Evolutionary conservation across 164 flowering plant species (phyloP).

Genomic region (Pachysandra terminalis): DNA sequence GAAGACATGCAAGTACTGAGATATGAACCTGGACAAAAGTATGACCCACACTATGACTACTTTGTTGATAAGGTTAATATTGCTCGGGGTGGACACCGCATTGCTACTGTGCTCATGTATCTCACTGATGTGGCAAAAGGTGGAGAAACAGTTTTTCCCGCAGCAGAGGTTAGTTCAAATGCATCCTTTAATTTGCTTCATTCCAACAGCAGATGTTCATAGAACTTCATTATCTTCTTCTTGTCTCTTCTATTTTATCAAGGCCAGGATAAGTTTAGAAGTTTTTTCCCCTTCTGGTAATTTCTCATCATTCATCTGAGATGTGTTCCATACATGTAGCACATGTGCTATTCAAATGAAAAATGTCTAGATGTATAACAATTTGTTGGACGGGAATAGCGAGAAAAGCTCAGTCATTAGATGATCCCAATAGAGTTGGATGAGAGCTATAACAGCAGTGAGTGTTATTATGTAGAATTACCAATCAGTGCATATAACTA

Average conservation of each 20-base stretch:
- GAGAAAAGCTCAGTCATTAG: background rate
- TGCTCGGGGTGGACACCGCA: conserved; percentile 91
- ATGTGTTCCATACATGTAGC: background rate
- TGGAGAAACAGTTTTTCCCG: conserved; percentile 95
- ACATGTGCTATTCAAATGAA: background rate
- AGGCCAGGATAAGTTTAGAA: background rate
- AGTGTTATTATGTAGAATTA: too few relatives aligned
- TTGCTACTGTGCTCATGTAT: conserved; percentile 95
- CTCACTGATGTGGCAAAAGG: conserved; percentile 83
- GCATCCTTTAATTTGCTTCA: background rate
- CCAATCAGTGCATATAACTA: background rate
- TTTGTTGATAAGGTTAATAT: conserved; percentile 79
- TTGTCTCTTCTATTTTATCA: background rate
- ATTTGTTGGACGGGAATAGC: conserved; percentile 2
- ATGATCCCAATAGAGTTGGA: too few relatives aligned
- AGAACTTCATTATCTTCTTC: background rate
- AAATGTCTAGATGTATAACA: background rate
- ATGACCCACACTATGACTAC: conserved; percentile 92
- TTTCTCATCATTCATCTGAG: background rate
- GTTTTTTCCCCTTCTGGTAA: background rate
- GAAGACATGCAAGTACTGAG: too few relatives aligned
- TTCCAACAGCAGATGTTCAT: background rate
- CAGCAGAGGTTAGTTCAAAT: conserved; percentile 71
- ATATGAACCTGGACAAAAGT: conserved; percentile 90
- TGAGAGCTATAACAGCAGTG: too few relatives aligned